phyloP scores from a whole-genome alignment of 2,329 filamentous ascomycete genomes.

The Fonsecaea monophora region DNA sequence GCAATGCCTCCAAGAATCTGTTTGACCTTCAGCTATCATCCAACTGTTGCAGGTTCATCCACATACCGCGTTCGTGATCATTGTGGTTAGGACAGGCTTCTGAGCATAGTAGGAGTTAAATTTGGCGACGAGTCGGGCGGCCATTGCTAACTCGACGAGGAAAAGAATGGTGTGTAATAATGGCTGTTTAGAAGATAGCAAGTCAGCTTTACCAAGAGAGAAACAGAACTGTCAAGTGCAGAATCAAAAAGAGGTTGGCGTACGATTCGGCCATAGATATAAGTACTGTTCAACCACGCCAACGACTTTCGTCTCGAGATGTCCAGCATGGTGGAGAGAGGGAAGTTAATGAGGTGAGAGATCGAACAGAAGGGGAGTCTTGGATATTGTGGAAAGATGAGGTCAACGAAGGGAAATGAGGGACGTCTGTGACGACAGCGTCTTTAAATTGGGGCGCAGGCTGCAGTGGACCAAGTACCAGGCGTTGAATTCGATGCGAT shows the following conservation, averaged over 20 bases:
- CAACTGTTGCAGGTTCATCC: constrained; percentile 7
- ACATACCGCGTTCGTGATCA: constrained; percentile 93
- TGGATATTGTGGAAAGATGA: constrained; percentile 19
- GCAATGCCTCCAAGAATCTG: constrained; percentile 63
- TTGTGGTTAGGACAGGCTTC: constrained; percentile 94
- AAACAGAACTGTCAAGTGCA: neutral
- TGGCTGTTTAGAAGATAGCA: constrained; percentile 64
- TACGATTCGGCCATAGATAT: constrained; percentile 49
- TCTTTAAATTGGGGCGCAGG: constrained; percentile 17
- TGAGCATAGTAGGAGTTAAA: constrained; percentile 96
- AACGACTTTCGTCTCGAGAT: constrained; percentile 50
- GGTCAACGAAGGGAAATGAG: constrained; percentile 26
- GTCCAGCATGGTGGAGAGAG: constrained; percentile 49
- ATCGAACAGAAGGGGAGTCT: constrained; percentile 37
- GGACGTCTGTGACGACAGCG: constrained; percentile 31
- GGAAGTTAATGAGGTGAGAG: constrained; percentile 24
- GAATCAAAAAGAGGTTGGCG: constrained; percentile 16
- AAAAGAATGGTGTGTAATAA: constrained; percentile 84
- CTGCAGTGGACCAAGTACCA: constrained; percentile 13
- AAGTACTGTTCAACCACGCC: constrained; percentile 54
- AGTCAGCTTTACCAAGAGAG: constrained; percentile 2
- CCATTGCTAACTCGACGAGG: constrained; percentile 84
- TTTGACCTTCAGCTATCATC: constrained; percentile 17
- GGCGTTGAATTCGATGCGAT: constrained; percentile 10
- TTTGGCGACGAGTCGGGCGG: constrained; percentile 79